These are phyloP conservation scores for Purshia tridentata DNA, from an alignment of 306 rosid species.

Conservation along the genomic window DNA sequence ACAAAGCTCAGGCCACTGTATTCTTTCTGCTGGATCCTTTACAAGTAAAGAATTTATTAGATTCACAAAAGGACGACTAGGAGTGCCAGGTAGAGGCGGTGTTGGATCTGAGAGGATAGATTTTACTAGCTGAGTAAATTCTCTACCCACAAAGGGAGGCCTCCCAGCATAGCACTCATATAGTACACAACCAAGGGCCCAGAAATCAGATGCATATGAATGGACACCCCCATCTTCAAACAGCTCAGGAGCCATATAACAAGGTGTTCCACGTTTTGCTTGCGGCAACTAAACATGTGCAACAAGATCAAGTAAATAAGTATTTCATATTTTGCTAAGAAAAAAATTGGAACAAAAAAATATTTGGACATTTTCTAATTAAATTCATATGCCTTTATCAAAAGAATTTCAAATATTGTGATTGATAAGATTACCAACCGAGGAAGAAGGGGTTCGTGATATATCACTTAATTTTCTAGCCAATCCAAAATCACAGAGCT, in stretches of 20 bases:
- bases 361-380: not conserved
- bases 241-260: conserved; percentile 98
- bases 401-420: conserved; percentile 10
- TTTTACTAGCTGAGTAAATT: conserved; percentile 87
- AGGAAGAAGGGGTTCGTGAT: conserved; percentile 67
- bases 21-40: conserved; percentile 95
- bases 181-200: conserved; percentile 98
- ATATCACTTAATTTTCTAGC: conserved; percentile 86
- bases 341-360: not conserved
- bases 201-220: conserved; percentile 90
- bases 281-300: conserved; percentile 66
- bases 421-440: conserved; percentile 47
- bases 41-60: conserved; percentile 79
- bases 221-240: conserved; percentile 94
- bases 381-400: conserved; percentile 9
- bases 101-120: conserved; percentile 87
- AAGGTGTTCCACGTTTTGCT: conserved; percentile 97
- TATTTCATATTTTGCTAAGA: conserved; percentile 5
- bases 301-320: conserved; percentile 30
- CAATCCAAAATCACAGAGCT: conserved; percentile 97
- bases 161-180: conserved; percentile 89
- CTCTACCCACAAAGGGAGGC: conserved; percentile 93
- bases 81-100: conserved; percentile 88
- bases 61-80: conserved; percentile 88
- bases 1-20: conserved; percentile 90